phyloP scores from a whole-genome alignment of 306 rosid species.

The Citrullus mucosospermus region DNA sequence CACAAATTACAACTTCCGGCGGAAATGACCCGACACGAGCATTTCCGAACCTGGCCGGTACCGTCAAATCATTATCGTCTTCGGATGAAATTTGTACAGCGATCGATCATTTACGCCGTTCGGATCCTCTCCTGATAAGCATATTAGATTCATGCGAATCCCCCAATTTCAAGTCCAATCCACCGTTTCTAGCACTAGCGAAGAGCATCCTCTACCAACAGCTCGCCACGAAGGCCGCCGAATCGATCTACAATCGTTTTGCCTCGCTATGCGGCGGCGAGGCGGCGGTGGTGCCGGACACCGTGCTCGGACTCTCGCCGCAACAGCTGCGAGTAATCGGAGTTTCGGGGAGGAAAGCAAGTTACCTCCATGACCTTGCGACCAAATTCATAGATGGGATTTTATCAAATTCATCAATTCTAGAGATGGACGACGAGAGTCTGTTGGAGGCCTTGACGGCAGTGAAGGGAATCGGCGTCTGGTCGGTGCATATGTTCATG shows the following conservation, averaged over 20 bases:
- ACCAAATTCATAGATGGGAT: slow-evolving; percentile 34
- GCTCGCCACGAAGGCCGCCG: slow-evolving; percentile 51
- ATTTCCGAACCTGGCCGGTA: neutral
- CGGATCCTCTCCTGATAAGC: slow-evolving; percentile 31
- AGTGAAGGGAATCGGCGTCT: slow-evolving; percentile 72
- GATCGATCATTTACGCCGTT: slow-evolving; percentile 38
- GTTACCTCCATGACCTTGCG: slow-evolving; percentile 53
- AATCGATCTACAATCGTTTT: slow-evolving; percentile 50
- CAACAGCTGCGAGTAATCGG: slow-evolving; percentile 38
- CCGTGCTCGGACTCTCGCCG: slow-evolving; percentile 29
- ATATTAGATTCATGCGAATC: slow-evolving; percentile 34
- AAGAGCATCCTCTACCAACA: slow-evolving; percentile 63
- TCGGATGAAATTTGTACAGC: slow-evolving; percentile 37
- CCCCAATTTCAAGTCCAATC: slow-evolving; percentile 24
- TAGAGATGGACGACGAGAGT: slow-evolving; percentile 58
- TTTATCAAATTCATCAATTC: slow-evolving; percentile 40
- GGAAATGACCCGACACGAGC: neutral
- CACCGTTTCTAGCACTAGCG: slow-evolving; percentile 47
- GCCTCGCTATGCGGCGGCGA: slow-evolving; percentile 52
- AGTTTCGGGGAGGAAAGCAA: slow-evolving; percentile 64
- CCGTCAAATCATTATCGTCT: slow-evolving; percentile 20
- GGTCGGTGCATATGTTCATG: slow-evolving; percentile 93
- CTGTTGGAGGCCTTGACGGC: slow-evolving; percentile 25
- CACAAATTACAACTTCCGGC: neutral
- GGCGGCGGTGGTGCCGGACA: slow-evolving; percentile 23